Evolutionary conservation across 2,329 filamentous ascomycete genomes (phyloP).

Genomic region (Exophiala sideris): DNA sequence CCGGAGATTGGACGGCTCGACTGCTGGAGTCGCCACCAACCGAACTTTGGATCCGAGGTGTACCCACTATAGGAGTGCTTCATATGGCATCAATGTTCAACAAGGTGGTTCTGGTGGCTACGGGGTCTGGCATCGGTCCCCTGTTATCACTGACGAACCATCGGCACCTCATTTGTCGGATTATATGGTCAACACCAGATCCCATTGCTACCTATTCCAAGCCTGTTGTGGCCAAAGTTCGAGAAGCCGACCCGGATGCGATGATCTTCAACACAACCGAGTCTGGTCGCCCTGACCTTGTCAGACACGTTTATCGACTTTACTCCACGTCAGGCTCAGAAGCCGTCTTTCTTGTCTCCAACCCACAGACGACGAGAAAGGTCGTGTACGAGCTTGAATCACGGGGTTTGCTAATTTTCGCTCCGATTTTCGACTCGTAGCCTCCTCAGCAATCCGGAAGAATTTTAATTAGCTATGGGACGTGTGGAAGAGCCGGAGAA

Average conservation of each 20-base stretch:
- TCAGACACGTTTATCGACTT: slow-evolving; percentile 54
- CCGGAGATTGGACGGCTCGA: slow-evolving; percentile 69
- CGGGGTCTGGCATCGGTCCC: slow-evolving; percentile 70
- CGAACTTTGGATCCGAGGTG: slow-evolving; percentile 64
- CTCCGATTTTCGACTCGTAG: slow-evolving; percentile 67
- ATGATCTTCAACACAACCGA: slow-evolving; percentile 66
- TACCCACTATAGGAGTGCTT: slow-evolving; percentile 65
- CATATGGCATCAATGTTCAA: slow-evolving; percentile 65
- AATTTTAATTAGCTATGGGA: background rate
- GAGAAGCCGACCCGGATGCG: slow-evolving; percentile 57
- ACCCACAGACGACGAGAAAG: slow-evolving; percentile 63
- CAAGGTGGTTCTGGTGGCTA: slow-evolving; percentile 64
- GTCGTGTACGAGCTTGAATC: slow-evolving; percentile 67
- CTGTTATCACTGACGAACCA: slow-evolving; percentile 60
- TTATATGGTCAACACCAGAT: slow-evolving; percentile 66
- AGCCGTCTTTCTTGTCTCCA: slow-evolving; percentile 71
- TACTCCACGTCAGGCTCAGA: slow-evolving; percentile 51
- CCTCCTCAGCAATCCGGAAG: background rate
- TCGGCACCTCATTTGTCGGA: slow-evolving; percentile 47
- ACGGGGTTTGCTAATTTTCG: slow-evolving; percentile 64
- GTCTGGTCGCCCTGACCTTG: slow-evolving; percentile 59
- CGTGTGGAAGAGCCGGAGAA: background rate
- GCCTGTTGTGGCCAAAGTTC: slow-evolving; percentile 55
- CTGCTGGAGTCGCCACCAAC: slow-evolving; percentile 61
- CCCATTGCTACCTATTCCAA: slow-evolving; percentile 63